These are phyloP conservation scores for Dichomitus squalens DNA, from an alignment of 1,284 basidiomycete genomes.

Conservation along the genomic window DNA sequence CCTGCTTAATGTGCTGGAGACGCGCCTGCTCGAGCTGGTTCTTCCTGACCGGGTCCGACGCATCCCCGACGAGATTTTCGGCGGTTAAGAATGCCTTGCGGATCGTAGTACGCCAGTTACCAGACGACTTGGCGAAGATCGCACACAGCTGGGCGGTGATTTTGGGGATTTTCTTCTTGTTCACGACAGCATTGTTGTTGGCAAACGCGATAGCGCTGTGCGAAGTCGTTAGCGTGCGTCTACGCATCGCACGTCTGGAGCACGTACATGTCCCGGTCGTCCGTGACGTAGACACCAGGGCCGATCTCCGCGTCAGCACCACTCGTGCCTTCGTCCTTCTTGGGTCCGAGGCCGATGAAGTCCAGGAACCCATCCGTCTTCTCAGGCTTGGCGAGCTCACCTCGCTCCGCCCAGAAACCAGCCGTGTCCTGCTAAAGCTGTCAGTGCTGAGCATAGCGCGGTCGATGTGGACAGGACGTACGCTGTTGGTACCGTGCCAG, in stretches of 20 bases:
- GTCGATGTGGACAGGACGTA: neutral
- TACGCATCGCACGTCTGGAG: neutral
- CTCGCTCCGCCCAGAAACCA: neutral
- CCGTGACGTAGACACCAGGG: neutral
- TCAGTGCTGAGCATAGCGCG: neutral
- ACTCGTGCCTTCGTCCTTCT: neutral
- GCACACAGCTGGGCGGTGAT: neutral
- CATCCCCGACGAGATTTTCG: constrained; percentile 1
- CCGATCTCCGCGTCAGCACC: constrained; percentile 2
- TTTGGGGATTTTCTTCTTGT: too few relatives aligned
- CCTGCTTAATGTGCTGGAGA: neutral
- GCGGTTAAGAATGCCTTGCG: constrained; percentile 2
- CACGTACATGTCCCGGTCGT: neutral
- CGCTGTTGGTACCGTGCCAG: constrained; percentile 2
- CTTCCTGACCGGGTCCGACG: neutral
- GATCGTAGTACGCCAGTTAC: neutral
- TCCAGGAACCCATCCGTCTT: neutral
- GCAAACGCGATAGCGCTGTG: neutral
- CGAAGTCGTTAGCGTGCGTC: neutral
- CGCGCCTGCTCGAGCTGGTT: neutral
- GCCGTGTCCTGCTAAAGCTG: neutral
- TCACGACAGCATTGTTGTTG: neutral
- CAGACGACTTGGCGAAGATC: neutral
- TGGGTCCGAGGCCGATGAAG: neutral
- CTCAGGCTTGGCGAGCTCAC: neutral